phyloP scores from a whole-genome alignment of 176 grass and related monocot genomes.

The Oryza rufipogon region DNA sequence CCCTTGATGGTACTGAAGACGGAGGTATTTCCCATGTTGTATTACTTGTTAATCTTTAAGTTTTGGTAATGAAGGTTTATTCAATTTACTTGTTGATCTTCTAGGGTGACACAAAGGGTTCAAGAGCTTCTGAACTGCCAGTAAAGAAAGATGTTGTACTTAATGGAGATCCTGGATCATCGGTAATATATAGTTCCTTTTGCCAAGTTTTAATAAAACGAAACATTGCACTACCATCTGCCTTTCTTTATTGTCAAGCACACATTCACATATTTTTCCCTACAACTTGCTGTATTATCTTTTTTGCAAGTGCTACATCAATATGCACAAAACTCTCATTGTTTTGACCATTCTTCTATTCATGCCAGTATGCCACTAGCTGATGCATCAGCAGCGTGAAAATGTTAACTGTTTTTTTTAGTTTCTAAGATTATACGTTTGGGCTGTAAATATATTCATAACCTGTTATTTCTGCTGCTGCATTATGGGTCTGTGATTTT shows the following conservation, averaged over 20 bases:
- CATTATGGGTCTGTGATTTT: background rate
- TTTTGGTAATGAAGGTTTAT: constrained; percentile 4
- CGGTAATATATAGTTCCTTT: constrained; percentile 48
- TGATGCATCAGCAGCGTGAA: background rate
- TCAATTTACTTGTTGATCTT: constrained; percentile 19
- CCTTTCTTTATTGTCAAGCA: background rate
- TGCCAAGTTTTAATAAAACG: background rate
- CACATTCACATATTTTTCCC: background rate
- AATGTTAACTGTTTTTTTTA: background rate
- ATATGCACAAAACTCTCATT: background rate
- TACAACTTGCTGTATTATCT: background rate
- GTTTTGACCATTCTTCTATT: background rate
- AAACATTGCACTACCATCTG: background rate
- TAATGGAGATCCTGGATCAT: constrained; percentile 49
- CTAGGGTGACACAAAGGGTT: constrained; percentile 70
- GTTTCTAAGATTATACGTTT: background rate
- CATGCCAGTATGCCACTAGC: background rate
- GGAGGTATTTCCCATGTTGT: constrained; percentile 42
- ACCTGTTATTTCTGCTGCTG: constrained; percentile 16
- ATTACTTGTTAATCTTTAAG: background rate
- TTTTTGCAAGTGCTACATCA: background rate
- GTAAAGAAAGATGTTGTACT: constrained; percentile 61
- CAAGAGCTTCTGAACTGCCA: constrained; percentile 53
- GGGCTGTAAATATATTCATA: background rate
- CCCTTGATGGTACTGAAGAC: constrained; percentile 37